Base-by-base conservation (phyloP, 73 alveolate genomes). In the Paramecium biaurelia region DNA sequence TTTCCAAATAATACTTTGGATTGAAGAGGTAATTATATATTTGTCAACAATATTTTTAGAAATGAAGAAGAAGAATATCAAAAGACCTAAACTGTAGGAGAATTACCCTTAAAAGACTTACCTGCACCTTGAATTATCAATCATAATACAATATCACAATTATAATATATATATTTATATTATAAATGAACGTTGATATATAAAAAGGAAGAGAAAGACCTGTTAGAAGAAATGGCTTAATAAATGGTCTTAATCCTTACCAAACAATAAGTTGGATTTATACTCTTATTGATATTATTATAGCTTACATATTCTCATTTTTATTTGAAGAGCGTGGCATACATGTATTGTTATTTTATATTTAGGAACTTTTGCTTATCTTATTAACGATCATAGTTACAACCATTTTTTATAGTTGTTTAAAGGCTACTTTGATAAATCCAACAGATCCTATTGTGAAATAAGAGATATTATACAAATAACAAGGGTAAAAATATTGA, bases 91-190 rank as follows among this genome's bases (percentile, higher is more conserved):
- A 79, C 45, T 8, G 32, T 47, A 23, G 90, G 70, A 43, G 90
- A 41, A 42, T 79, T 79, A 18, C 76, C 74, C 21, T 8, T 42
- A 43, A 26, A 79, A 79, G 90, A 79, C 26, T 47, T 79, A 79
- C 90, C 90, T 24, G 72, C 56, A 15, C 70, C 70, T 38, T 79
- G 90, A 79, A 79, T 53, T 53, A 53, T 53, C 68, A 53, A 53
- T 53, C 32, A 53, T 53, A 53, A 53, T 53, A 53, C 68, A 53
- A 72, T 70, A 34, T 72, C 8, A 72, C 23, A 72, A 34, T 5
- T n/a, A 72, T 72, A 28, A 72, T 72, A 72, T 35, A 28, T 47
- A 47, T 28, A 34, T 34, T 15, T 47, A 47, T 28, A 34, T 34
- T 15, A 72, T 72, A 1, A 23, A 58, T 70, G 53, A 32, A 70